Percentiles rank a stretch among this genome's conserved stretches.
phyloP scores from a whole-genome alignment of 352 stramenopile genomes.

The Phytopythium litorale region DNA sequence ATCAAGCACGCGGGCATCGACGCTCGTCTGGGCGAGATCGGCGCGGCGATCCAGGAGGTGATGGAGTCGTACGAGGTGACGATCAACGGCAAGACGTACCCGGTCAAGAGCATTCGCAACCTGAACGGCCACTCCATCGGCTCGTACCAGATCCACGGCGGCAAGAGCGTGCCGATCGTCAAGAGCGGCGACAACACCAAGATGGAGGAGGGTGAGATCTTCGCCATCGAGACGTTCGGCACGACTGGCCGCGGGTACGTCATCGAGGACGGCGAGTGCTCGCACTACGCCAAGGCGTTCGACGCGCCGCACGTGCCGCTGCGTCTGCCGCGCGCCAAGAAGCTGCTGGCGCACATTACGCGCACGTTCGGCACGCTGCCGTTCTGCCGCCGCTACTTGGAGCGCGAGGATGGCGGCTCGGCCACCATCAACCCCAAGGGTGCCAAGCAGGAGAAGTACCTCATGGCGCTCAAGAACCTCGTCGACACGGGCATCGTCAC shows the following conservation, averaged over 20 bases:
- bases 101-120: conserved; percentile 96
- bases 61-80: conserved; percentile 98
- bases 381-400: conserved; percentile 97
- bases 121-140: conserved; percentile 98
- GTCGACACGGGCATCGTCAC: conserved; percentile 96
- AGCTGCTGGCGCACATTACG: conserved; percentile 97
- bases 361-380: conserved; percentile 99
- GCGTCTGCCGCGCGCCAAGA: conserved; percentile 89
- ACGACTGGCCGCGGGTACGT: conserved; percentile 86
- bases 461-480: conserved; percentile 97
- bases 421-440: conserved; percentile 89
- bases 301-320: conserved; percentile 94
- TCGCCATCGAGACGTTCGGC: conserved; percentile 97
- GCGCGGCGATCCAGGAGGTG: conserved; percentile 94
- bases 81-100: conserved; percentile 95
- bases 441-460: conserved; percentile 97
- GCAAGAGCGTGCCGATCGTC: conserved; percentile 97
- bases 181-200: conserved; percentile 91
- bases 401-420: conserved; percentile 96
- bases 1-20: conserved; percentile 94
- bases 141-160: conserved; percentile 95
- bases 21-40: conserved; percentile 94
- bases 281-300: conserved; percentile 98
- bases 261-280: conserved; percentile 95
- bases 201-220: conserved; percentile 98